Evolutionary conservation across 2,329 filamentous ascomycete genomes (phyloP).

Genomic region (Calycina herbarum): DNA sequence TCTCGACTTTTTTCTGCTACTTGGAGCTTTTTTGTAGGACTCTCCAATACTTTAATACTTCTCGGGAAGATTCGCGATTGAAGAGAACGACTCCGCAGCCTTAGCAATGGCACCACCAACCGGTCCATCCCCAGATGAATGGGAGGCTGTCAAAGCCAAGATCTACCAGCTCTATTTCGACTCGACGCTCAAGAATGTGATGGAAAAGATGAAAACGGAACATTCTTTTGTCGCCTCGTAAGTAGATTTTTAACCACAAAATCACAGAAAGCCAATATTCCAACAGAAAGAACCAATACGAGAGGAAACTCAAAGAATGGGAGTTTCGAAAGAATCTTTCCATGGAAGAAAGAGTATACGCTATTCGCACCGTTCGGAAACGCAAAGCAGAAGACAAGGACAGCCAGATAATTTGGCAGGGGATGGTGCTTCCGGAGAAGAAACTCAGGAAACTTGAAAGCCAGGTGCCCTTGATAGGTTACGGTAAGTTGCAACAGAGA

Average conservation of each 20-base stretch:
- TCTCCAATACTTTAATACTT: not conserved
- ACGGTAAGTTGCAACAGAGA: not conserved
- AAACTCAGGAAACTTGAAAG: not conserved
- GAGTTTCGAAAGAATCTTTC: not conserved
- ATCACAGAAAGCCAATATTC: not conserved
- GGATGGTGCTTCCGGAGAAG: not conserved
- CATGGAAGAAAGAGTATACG: not conserved
- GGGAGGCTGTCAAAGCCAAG: conserved; percentile 1
- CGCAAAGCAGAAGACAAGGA: not conserved
- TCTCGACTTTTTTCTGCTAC: not conserved
- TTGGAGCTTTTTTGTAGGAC: not conserved
- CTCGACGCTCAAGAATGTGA: conserved; percentile 3
- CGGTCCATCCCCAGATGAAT: not conserved
- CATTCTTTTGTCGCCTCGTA: conserved; percentile 9
- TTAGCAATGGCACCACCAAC: not conserved
- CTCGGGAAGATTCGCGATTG: not conserved
- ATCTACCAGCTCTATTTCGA: conserved; percentile 9
- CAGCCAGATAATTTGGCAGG: not conserved
- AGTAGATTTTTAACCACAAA: not conserved
- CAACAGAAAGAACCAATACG: not conserved
- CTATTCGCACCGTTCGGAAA: not conserved
- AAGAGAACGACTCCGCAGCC: no score
- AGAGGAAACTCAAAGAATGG: not conserved
- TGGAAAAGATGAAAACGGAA: conserved; percentile 6
- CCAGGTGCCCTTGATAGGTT: not conserved